These are phyloP conservation scores for Rosa lucieae DNA, from an alignment of 306 rosid species.

Conservation along the genomic window DNA sequence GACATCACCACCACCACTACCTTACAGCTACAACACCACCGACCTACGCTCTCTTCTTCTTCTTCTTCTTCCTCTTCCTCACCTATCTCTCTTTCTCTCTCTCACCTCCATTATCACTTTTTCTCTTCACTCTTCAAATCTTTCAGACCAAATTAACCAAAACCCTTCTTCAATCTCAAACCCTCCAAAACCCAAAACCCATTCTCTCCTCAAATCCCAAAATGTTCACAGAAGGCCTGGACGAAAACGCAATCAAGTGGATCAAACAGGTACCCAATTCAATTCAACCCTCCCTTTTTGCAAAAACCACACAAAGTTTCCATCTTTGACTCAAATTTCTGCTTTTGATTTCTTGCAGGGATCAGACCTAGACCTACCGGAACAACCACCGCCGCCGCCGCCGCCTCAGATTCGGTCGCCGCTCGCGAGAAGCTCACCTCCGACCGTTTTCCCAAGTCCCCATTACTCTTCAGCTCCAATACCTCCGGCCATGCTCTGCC, in stretches of 20 bases:
- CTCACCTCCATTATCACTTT: neutral
- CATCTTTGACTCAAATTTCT: neutral
- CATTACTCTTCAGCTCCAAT: constrained; percentile 34
- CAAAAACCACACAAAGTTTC: neutral
- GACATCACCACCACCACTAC: neutral
- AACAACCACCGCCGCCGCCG: constrained; percentile 16
- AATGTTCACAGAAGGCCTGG: constrained; percentile 95
- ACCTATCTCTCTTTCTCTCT: constrained; percentile 4
- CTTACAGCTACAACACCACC: neutral
- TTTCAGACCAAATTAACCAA: neutral
- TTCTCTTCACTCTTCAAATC: neutral
- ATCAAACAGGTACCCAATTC: constrained; percentile 60
- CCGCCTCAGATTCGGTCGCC: constrained; percentile 51
- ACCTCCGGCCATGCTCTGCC: constrained; percentile 54
- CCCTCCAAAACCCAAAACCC: no score
- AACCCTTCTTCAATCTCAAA: neutral
- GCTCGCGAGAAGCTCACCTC: constrained; percentile 35
- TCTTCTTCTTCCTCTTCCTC: neutral
- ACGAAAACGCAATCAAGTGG: constrained; percentile 88
- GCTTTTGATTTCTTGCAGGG: constrained; percentile 38
- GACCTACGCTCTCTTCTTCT: neutral
- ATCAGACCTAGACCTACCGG: constrained; percentile 31
- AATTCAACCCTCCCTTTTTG: neutral
- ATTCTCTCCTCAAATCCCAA: neutral
- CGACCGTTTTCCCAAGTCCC: constrained; percentile 57